Base-by-base conservation (phyloP, 2,329 filamentous ascomycete species). In the Diaporthe sp. region DNA sequence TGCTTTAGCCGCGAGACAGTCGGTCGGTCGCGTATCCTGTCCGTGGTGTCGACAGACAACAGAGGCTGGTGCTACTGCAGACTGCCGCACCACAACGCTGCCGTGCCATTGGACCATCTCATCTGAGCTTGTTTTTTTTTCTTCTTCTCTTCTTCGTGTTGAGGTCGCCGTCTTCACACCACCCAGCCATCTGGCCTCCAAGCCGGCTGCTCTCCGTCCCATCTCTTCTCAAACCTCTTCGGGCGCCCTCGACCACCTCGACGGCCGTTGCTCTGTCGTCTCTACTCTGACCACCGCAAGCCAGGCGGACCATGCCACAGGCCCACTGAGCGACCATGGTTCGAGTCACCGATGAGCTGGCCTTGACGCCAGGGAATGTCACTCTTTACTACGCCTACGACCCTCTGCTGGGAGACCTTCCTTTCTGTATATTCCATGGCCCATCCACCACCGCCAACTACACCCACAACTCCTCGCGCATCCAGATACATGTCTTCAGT, bases 401-500 rank as follows among this genome's bases (percentile, higher is more conserved):
- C 85, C 92, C 95, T 77, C 88, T 96, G 79, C 92, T 97, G 74
- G 93, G 93, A 84, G 90, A 96, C 86, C 89, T 95, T 77, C 92
- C 96, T 71, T 89, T 98, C 80, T 89, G 98, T 79, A 90, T 98
- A 84, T 98, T 98, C 88, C 95, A 98, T 84, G 96, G 96, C 20
- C 92, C 95, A 22, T 96, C 96, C 63, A 95, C 96, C 42, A 97
- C 95, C 58, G 93, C 94, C 81, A 97, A 98, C 85, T 94, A 94
- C 79, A 95, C 92, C 67, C 92, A 93, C 81, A 97, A 95, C 85
- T 96, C 94, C 85, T 98, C 96, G 78, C 94, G 97, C 84, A 96
- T 98, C 79, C 96, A 98, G 87, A 91, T 97, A 78, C 97, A 98
- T 85, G 91, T 99, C 85, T 95, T 97, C 86, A 94, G 94, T 77